Conservation (phyloP, 257 asterid species). For the Solanum appendiculatum region DNA sequence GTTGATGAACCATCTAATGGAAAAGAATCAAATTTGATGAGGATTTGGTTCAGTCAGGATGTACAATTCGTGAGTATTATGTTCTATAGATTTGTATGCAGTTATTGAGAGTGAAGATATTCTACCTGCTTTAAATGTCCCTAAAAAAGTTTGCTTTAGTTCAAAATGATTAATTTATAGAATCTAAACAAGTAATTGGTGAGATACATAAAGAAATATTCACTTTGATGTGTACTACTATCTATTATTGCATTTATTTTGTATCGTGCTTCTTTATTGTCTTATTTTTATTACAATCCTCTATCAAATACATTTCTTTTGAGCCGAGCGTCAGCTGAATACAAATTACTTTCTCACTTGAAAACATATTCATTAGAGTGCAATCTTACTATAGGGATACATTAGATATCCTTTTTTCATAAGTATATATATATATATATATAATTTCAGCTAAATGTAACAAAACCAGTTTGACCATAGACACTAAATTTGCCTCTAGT, state of each 20-base stretch:
- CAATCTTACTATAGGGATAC: no score
- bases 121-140: neutral
- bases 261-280: neutral
- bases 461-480: no score
- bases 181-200: neutral
- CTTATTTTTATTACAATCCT: neutral
- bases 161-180: neutral
- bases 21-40: neutral
- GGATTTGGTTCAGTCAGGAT: neutral
- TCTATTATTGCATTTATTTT: neutral
- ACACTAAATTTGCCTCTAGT: no score
- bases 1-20: no score
- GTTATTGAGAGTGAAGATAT: neutral
- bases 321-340: neutral
- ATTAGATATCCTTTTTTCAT: no score
- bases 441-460: no score
- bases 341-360: no score
- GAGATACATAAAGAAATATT: neutral
- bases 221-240: neutral
- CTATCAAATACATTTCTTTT: neutral
- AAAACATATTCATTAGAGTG: no score
- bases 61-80: neutral
- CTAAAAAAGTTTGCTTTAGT: neutral
- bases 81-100: neutral
- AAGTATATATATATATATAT: no score